Evolutionary conservation across 2,329 filamentous ascomycete genomes (phyloP).

Genomic region (Hymenoscyphus repandus): DNA sequence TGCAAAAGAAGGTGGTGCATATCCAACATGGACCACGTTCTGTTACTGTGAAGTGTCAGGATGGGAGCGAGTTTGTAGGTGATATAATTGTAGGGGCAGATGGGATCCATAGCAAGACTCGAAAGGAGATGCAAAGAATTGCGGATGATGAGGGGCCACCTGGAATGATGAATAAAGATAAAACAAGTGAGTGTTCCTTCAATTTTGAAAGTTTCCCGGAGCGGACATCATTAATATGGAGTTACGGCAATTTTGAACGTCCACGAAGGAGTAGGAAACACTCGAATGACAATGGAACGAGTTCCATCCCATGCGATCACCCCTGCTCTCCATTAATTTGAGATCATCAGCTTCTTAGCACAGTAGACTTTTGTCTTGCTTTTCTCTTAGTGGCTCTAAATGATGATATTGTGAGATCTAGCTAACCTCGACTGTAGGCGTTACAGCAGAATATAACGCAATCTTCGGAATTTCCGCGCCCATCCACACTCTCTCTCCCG

Average conservation of each 20-base stretch:
- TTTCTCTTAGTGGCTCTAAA: not conserved
- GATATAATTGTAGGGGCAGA: conserved; percentile 26
- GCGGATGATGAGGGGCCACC: conserved; percentile 19
- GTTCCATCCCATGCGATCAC: too few species aligned
- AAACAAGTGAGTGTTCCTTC: conserved; percentile 12
- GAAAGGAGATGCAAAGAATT: conserved; percentile 30
- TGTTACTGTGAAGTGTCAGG: conserved; percentile 18
- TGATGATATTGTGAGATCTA: not conserved
- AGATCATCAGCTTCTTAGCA: too few species aligned
- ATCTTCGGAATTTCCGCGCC: conserved; percentile 21
- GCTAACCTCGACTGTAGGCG: conserved; percentile 13
- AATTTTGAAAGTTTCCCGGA: not conserved
- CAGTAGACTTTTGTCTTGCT: not conserved
- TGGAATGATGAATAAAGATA: conserved; percentile 15
- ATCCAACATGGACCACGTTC: conserved; percentile 10
- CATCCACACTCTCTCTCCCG: conserved; percentile 9
- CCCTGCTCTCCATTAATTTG: too few species aligned
- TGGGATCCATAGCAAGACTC: conserved; percentile 22
- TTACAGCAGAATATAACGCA: conserved; percentile 23
- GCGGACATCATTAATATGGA: not conserved
- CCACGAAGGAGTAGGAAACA: not conserved
- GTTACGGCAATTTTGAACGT: not conserved
- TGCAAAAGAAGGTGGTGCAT: conserved; percentile 16
- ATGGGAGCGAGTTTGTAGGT: conserved; percentile 18
- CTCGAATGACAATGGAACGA: too few species aligned